Base-by-base conservation (phyloP, 805 yeast genomes). In the Clavispora phyllophila region DNA sequence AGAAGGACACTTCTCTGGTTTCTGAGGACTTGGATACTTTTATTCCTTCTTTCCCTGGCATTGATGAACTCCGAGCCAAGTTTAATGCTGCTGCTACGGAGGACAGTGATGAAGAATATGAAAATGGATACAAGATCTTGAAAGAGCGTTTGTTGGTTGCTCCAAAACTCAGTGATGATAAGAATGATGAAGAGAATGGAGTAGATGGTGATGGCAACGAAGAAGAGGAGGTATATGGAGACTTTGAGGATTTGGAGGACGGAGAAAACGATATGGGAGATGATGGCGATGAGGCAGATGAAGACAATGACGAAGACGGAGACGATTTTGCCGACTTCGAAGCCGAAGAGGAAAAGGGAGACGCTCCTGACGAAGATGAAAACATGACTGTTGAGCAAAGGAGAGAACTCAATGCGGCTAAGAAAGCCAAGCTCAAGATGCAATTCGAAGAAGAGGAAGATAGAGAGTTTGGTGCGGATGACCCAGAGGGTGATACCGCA, bases 401-500 rank as follows among this genome's bases (percentile, higher is more conserved):
- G 61, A 80, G 98, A 60, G 81, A 78, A 40, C 66, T 79, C 41
- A 90, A 90, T 57, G 96, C 97, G 2, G 80, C 83, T 47, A 89
- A 86, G 70, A 95, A 93, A 57, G 97, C 90, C 50, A 82, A 86
- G 56, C 72, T 91, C 45, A 82, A 89, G 46, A 73, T 87, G 55
- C 97, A 93, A 60, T 88, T 93, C 57, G 98, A 93, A 58, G 88
- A 81, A 40, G 88, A 82, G 60, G 89, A 82, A 54, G 75, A 70
- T 44, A 57, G 74, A 10, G 75, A 71, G 44, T 79, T 79, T 51
- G 87, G 86, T 14, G 88, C 82, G 20, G 87, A 83, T 48, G 96
- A 87, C 49, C 87, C 87, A 10, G 89, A 86, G 58, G 83, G 78
- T 43, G 67, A 60, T 39, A 61, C 63, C 18, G 95, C 86, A 58